Evolutionary conservation across 2,329 filamentous ascomycete species (phyloP), one percentile per base, ranked within the genome.

Genomic region (Aureobasidium lini): DNA sequence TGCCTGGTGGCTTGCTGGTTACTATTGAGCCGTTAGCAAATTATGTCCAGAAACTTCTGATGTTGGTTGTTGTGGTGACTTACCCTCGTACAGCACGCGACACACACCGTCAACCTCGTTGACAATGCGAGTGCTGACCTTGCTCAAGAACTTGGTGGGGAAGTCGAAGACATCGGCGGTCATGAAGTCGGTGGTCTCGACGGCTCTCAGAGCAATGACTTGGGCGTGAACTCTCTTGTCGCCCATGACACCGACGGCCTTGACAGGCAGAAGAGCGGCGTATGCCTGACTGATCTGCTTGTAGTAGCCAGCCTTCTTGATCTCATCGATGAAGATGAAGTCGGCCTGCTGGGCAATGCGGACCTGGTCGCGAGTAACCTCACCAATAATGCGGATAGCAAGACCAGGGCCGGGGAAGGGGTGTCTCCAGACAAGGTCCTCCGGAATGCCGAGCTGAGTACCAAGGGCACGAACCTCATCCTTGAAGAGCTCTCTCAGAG

Each of bases 401-500:
- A 95, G 84, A 54, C 86, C 84, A 11, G 86, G 87, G 42, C 88
- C 88, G 0, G 87, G 87, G 79, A 90, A 91, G 28, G 88, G 87
- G 68, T 91, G 88, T 34, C 89, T 79, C 83, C 85, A 88, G 58
- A 93, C 85, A 7, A 93, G 83, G n/a, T 89, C 82, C 62, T 88
- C 80, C 52, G 84, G 80, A 61, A 92, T 89, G 29, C 85, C 84
- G 3, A 92, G 78, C 62, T 88, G 78, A 15, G 82, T 83, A 36
- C 89, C 88, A 4, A 92, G 75, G 64, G 80, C 75, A 61, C 88
- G 81, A 29, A 90, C 89, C 75, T 94, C 89, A 66, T 94, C 88
- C 72, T 94, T 94, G 81, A 92, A 93, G 32, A 94, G 78, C 69
- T 89, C 85, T 44, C 88, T 80, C 0, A 94, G 82, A 1, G 89